These are phyloP conservation scores for Fusarium graminum DNA, from an alignment of 2,329 filamentous ascomycete species.

Conservation along the genomic window DNA sequence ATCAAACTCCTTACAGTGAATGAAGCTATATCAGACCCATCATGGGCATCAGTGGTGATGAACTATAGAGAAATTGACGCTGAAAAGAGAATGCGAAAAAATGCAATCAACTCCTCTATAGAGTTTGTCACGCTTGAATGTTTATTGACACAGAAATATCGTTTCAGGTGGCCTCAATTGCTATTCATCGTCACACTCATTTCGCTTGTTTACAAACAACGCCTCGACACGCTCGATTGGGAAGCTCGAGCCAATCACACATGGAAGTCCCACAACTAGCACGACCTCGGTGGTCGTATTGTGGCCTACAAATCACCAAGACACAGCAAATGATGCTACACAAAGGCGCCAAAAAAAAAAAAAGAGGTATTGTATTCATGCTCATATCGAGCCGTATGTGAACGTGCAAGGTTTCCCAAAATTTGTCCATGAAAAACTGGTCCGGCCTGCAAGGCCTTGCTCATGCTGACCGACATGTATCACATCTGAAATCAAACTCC, in stretches of 20 bases:
- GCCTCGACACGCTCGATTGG: slow-evolving; percentile 27
- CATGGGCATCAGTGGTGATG: background rate
- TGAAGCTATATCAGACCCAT: background rate
- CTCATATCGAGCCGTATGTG: slow-evolving; percentile 45
- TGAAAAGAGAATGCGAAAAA: too few relatives aligned
- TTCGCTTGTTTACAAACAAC: slow-evolving; percentile 28
- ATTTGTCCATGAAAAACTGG: slow-evolving; percentile 49
- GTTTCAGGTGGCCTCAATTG: background rate
- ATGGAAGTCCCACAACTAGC: background rate
- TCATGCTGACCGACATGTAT: slow-evolving; percentile 39
- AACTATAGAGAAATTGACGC: background rate
- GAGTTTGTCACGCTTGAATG: too few relatives aligned
- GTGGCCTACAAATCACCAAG: slow-evolving; percentile 1
- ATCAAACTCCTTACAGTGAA: background rate
- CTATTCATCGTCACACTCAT: slow-evolving; percentile 16
- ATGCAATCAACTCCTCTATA: too few relatives aligned
- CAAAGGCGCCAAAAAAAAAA: slow-evolving; percentile 36
- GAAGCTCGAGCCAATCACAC: slow-evolving; percentile 29
- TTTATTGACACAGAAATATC: background rate
- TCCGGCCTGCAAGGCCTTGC: slow-evolving; percentile 30
- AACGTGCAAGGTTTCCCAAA: slow-evolving; percentile 45
- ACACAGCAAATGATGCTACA: slow-evolving; percentile 17
- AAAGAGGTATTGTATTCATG: slow-evolving; percentile 49
- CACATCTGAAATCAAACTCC: slow-evolving; percentile 43
- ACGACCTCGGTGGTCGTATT: slow-evolving; percentile 14